These are phyloP conservation scores for Torulaspora quercuum DNA, from an alignment of 805 yeast species.

Conservation along the genomic window DNA sequence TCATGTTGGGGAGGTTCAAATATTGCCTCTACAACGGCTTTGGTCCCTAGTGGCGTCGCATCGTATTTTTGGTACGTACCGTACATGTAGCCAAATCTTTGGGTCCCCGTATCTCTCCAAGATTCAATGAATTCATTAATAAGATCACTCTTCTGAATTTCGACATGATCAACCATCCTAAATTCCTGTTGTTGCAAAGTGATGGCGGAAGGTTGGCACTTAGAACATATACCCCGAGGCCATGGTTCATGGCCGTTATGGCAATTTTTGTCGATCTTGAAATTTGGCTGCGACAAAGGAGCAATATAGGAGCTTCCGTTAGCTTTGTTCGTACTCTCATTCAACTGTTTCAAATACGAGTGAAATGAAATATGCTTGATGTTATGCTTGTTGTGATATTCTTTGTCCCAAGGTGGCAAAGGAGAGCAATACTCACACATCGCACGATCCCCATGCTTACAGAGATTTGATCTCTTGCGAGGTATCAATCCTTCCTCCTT, in stretches of 20 bases:
- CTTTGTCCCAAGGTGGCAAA: conserved; percentile 88
- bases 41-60: conserved; percentile 78
- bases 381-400: conserved; percentile 65
- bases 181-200: conserved; percentile 85
- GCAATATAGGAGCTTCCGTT: conserved; percentile 67
- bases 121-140: conserved; percentile 81
- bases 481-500: conserved; percentile 67
- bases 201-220: conserved; percentile 94
- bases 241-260: conserved; percentile 84
- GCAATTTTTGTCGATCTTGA: conserved; percentile 58
- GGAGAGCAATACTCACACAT: conserved; percentile 99
- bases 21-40: conserved; percentile 90
- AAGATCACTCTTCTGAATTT: conserved; percentile 68
- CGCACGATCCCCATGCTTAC: conserved; percentile 88
- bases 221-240: conserved; percentile 92
- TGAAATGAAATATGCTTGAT: conserved; percentile 89
- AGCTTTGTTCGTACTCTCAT: conserved; percentile 58
- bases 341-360: conserved; percentile 70
- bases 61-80: conserved; percentile 79
- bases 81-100: conserved; percentile 79
- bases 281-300: conserved; percentile 72
- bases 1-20: conserved; percentile 90
- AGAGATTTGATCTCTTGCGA: conserved; percentile 57
- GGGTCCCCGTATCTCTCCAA: conserved; percentile 88
- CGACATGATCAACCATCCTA: conserved; percentile 97